These are phyloP conservation scores for Talaromyces marneffei DNA, from an alignment of 2,329 filamentous ascomycete genomes.

Conservation along the genomic window DNA sequence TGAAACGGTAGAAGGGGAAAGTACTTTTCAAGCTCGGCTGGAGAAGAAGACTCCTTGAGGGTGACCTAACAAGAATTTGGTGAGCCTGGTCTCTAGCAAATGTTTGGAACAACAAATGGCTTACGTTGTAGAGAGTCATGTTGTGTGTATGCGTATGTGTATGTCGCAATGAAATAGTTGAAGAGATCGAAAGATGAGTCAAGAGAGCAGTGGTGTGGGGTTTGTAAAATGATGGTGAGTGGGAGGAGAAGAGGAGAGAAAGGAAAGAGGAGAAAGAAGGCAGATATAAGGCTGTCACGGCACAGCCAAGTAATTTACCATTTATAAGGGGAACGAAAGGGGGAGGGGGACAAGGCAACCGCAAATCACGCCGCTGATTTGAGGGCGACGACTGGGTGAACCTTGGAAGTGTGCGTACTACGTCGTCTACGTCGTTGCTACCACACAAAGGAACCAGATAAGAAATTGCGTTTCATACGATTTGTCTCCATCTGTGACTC, in stretches of 20 bases:
- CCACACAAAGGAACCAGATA: neutral
- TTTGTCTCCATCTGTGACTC: neutral
- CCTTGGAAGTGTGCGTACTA: neutral
- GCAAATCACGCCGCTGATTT: constrained; percentile 2
- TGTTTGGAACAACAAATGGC: neutral
- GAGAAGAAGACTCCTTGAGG: constrained; percentile 63
- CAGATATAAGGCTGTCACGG: constrained; percentile 4
- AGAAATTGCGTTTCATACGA: neutral
- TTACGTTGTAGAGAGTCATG: constrained; percentile 8
- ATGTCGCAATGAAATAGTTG: neutral
- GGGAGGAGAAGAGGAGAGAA: neutral
- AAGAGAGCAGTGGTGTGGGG: neutral
- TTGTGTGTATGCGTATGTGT: neutral
- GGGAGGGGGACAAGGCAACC: constrained; percentile 8
- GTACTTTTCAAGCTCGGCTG: constrained; percentile 62
- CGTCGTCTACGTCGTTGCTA: neutral
- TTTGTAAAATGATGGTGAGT: neutral
- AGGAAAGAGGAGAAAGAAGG: neutral
- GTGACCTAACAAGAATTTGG: constrained; percentile 57
- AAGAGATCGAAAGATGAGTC: neutral
- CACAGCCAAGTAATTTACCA: neutral
- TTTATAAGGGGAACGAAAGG: neutral
- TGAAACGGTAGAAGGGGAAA: neutral
- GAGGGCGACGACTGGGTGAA: neutral
- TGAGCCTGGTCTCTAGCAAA: constrained; percentile 1